Base-by-base conservation (phyloP, 2,329 filamentous ascomycete species). In the Diaporthe helianthi region DNA sequence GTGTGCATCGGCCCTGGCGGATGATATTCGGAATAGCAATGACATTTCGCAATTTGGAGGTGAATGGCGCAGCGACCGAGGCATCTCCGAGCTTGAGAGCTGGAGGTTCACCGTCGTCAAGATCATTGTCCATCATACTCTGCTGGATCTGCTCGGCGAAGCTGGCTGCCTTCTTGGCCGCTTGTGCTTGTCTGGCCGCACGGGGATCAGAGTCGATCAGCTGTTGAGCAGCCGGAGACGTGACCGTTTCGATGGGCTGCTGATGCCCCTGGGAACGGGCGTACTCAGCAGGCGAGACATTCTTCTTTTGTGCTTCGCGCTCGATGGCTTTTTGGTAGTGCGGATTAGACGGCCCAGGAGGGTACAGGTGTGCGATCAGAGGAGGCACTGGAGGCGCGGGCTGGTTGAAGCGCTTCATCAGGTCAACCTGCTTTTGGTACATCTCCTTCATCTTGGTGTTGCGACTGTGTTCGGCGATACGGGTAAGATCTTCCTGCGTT, bases 401-500 rank as follows among this genome's bases (percentile, higher is more conserved):
- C 80, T 98, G 94, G 79, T 97, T 97, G 87, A 98, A 99, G 73
- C 95, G 89, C 78, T 92, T 88, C 93, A 99, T 98, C 79, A 99
- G 86, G 55, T 90, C 85, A 68, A 92, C 87, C 80, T 99, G 96
- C 85, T 99, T 98, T 83, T 98, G 93, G 79, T 99, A 99, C 73
- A 99, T 89, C 73, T 98, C 94, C 86, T 98, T 98, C 93, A 99
- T 97, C 86, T 94, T 97, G 49, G 92, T 97, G 80, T 94, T 97
- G 75, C 96, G 92, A 76, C 92, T 91, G 80, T 99, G 94, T 77
- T 98, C 96, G 31, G 92, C 91, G 75, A 99, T 99, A 79, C 91
- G 94, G 68, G 90, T 91, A 66, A 99, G 87, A 78, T 98, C 96
- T 26, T 98, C 93, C 73, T 90, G 91, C 1, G 94, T 97, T 72